These are phyloP conservation scores for Metschnikowia kunwiensis DNA, from an alignment of 805 yeast genomes.

Conservation along the genomic window DNA sequence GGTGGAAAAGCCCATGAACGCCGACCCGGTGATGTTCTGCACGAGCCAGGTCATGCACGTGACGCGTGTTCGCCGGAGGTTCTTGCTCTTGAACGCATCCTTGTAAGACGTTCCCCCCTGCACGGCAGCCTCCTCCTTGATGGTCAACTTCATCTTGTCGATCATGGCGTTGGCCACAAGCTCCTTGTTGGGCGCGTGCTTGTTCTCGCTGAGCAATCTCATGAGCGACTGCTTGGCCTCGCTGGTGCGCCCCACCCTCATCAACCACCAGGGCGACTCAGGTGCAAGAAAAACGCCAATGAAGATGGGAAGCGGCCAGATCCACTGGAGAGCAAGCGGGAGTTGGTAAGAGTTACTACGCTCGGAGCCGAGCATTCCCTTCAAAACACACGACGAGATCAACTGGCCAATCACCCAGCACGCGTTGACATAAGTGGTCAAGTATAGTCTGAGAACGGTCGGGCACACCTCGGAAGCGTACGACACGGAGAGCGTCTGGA, in stretches of 20 bases:
- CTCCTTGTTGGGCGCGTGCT: conserved; percentile 31
- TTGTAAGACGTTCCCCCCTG: conserved; percentile 23
- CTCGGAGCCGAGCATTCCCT: conserved; percentile 29
- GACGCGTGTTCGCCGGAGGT: conserved; percentile 52
- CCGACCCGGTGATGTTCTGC: conserved; percentile 46
- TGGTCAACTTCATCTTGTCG: conserved; percentile 45
- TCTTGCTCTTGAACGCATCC: conserved; percentile 49
- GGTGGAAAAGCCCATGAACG: conserved; percentile 48
- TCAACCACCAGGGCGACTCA: conserved; percentile 49
- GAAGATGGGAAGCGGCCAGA: conserved; percentile 35
- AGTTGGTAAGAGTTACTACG: conserved; percentile 32
- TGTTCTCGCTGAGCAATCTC: conserved; percentile 24
- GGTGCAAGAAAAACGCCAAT: conserved; percentile 39
- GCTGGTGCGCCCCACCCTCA: conserved; percentile 28
- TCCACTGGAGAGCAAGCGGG: conserved; percentile 42
- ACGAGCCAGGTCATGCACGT: conserved; percentile 43
- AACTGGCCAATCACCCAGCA: conserved; percentile 42
- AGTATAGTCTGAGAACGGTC: conserved; percentile 36
- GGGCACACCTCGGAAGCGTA: conserved; percentile 47
- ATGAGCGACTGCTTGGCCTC: conserved; percentile 33
- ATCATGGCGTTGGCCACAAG: conserved; percentile 40
- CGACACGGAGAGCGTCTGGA: conserved; percentile 36
- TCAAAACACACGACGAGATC: conserved; percentile 39
- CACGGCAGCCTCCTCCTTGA: conserved; percentile 33
- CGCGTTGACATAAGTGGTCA: conserved; percentile 37